Evolutionary conservation across 2,329 filamentous ascomycete species (phyloP).

Genomic region (Ascochyta rabiei): DNA sequence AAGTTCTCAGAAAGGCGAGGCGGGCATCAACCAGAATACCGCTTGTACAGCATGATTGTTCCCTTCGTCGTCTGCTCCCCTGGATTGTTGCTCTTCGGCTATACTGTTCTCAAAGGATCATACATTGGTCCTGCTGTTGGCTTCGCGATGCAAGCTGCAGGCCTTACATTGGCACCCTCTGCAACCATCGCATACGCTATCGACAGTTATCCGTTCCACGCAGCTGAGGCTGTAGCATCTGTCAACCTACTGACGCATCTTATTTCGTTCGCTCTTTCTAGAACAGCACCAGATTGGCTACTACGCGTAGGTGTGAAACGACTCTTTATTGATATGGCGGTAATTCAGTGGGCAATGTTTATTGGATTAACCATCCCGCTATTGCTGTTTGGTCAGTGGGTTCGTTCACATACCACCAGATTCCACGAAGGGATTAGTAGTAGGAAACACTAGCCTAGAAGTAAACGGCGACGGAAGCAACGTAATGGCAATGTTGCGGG

Average conservation of each 20-base stretch:
- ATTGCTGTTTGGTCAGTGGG: background rate
- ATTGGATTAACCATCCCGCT: background rate
- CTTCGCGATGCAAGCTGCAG: background rate
- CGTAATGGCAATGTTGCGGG: too few relatives aligned
- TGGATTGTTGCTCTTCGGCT: background rate
- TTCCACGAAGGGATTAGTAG: too few relatives aligned
- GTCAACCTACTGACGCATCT: too few relatives aligned
- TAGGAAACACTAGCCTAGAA: too few relatives aligned
- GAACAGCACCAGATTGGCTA: background rate
- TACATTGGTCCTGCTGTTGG: background rate
- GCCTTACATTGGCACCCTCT: background rate
- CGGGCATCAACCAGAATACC: slow-evolving; percentile 1
- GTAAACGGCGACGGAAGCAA: too few relatives aligned
- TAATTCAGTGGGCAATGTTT: background rate
- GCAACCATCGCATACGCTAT: background rate
- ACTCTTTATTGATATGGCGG: background rate
- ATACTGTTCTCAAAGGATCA: background rate
- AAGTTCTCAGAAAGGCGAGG: background rate
- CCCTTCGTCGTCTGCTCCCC: background rate
- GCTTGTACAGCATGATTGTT: slow-evolving; percentile 1
- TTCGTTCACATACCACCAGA: too few relatives aligned
- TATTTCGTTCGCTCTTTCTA: too few relatives aligned
- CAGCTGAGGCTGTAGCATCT: too few relatives aligned
- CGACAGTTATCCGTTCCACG: slow-evolving; percentile 5
- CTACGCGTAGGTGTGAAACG: background rate